These are phyloP conservation scores for Acer negundo DNA, from an alignment of 345 rosid genomes.

Conservation along the genomic window DNA sequence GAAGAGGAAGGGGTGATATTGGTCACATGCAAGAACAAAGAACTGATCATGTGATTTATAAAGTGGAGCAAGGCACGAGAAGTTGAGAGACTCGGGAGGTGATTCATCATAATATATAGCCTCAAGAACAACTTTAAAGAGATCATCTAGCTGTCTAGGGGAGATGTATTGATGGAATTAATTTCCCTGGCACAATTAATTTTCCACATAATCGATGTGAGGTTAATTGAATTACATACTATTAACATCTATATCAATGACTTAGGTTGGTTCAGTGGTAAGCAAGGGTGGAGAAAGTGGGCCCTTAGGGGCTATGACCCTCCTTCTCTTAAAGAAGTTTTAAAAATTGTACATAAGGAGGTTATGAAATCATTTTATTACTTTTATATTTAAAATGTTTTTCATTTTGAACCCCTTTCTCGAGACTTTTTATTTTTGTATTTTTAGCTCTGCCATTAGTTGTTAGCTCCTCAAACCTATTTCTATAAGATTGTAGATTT, in stretches of 20 bases:
- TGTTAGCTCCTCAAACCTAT: too few relatives aligned
- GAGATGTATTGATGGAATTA: conserved; percentile 20
- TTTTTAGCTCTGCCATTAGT: too few relatives aligned
- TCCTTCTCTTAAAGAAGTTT: background rate
- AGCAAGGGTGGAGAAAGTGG: too few relatives aligned
- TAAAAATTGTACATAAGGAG: too few relatives aligned
- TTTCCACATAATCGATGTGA: background rate
- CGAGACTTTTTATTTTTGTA: too few relatives aligned
- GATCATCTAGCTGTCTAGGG: background rate
- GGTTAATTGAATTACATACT: background rate
- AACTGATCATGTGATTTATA: conserved; percentile 35
- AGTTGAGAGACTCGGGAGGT: conserved; percentile 18
- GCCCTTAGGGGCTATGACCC: too few relatives aligned
- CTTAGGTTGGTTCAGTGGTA: too few relatives aligned
- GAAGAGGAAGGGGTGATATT: background rate
- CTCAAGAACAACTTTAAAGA: background rate
- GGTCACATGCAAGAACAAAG: conserved; percentile 42
- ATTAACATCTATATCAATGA: background rate
- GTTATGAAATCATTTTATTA: too few relatives aligned
- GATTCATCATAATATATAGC: conserved; percentile 20
- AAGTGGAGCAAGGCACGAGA: conserved; percentile 46
- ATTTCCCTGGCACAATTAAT: background rate
- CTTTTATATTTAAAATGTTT: too few relatives aligned
- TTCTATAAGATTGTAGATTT: too few relatives aligned
- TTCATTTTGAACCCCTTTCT: too few relatives aligned